phyloP scores from a whole-genome alignment of 1,284 basidiomycete genomes.

The Malassezia sympodialis region DNA sequence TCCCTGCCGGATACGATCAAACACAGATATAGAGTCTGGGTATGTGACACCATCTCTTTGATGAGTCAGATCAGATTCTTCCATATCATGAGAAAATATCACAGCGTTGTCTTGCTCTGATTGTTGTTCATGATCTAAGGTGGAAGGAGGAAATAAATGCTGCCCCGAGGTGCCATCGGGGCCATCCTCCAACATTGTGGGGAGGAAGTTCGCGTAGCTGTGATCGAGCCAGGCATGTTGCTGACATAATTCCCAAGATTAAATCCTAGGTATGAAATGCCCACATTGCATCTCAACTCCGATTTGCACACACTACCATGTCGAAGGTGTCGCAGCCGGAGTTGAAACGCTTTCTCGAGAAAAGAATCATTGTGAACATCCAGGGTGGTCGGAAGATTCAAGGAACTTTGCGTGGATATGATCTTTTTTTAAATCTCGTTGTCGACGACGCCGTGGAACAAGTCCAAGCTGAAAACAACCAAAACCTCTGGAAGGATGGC shows the following conservation, averaged over 20 bases:
- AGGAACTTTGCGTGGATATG: constrained; percentile 89
- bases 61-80: background rate
- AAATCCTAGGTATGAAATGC: background rate
- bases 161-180: background rate
- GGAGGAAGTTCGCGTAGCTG: background rate
- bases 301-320: constrained; percentile 19
- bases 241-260: constrained; percentile 1
- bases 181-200: background rate
- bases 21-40: background rate
- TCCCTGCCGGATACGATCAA: constrained; percentile 26
- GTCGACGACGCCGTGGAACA: constrained; percentile 92
- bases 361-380: constrained; percentile 83
- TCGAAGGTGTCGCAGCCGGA: constrained; percentile 45
- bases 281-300: background rate
- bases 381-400: constrained; percentile 93
- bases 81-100: background rate
- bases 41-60: background rate
- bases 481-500: constrained; percentile 51
- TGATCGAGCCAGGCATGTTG: background rate
- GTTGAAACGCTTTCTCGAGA: constrained; percentile 77
- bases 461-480: constrained; percentile 63
- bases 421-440: constrained; percentile 96
- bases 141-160: background rate
- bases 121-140: background rate
- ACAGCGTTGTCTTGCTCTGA: background rate